Conservation (phyloP, 2,329 filamentous ascomycete species). For the Penicillium nordicum region DNA sequence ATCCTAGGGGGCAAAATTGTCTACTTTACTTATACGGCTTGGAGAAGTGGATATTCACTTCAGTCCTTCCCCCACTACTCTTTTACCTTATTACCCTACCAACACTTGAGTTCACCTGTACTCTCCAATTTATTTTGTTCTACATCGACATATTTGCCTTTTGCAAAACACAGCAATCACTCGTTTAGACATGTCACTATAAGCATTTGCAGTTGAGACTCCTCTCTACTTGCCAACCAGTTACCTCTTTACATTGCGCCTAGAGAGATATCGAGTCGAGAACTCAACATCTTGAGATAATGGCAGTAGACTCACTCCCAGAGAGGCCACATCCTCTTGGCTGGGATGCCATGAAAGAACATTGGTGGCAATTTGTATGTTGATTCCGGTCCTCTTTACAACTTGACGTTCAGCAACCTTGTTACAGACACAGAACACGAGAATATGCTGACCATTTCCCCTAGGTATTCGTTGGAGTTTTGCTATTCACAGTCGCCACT, state of each 20-base stretch:
- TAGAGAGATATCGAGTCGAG: not conserved
- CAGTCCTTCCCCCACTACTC: constrained; percentile 1
- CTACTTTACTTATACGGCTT: constrained; percentile 1
- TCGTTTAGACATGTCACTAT: constrained; percentile 7
- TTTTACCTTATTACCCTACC: constrained; percentile 3
- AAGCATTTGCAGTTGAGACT: not conserved
- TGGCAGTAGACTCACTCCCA: constrained; percentile 27
- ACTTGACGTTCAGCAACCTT: not conserved
- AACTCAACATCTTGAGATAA: constrained; percentile 10
- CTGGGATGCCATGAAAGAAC: constrained; percentile 35
- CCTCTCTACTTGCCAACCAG: not conserved
- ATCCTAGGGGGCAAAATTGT: constrained; percentile 6
- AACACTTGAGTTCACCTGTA: not conserved
- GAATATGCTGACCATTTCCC: constrained; percentile 11
- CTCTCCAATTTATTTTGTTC: not conserved
- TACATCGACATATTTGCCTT: not conserved
- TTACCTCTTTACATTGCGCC: not conserved
- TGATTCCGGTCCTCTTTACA: constrained; percentile 5
- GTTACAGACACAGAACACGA: not conserved
- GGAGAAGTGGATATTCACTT: constrained; percentile 9
- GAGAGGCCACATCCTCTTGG: constrained; percentile 27
- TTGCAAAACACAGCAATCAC: not conserved
- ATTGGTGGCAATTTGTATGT: constrained; percentile 47
- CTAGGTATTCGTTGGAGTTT: constrained; percentile 36
- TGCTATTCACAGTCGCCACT: constrained; percentile 29